Base-by-base conservation (phyloP, 768 basidiomycete species). In the Trametes meyenii region DNA sequence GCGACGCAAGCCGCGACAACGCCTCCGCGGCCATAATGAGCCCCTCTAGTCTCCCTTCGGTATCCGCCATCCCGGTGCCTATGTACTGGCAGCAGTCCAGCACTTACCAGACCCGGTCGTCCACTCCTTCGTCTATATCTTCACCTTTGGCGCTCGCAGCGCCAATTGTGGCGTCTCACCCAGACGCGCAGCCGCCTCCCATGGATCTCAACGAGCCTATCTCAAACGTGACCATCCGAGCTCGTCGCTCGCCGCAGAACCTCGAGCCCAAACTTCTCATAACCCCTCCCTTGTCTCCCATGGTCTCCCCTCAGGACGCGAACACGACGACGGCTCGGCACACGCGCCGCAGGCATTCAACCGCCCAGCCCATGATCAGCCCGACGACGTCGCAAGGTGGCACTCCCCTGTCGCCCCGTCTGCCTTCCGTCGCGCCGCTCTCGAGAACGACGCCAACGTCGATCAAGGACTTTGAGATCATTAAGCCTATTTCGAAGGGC, bases 401-500 rank as follows among this genome's bases (percentile, higher is more conserved):
- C 42, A 72, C 75, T 67, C 92, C 94, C 1, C 77, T 96, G 1
- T 98, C 97, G 17, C 97, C 97, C 35, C 85, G 96, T 24, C 85
- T 96, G 60, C 81, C 91, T 8, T 86, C 94, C 5, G 80, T 83
- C 7, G 88, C 87, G 1, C 92, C 94, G 0, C 75, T 91, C 40
- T 83, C 92, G 35, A 84, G 94, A 24, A 85, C 91, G 17, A 87
- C 86, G 12, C 86, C 92, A 1, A 90, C 96, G 3, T 96, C 96
- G 5, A 98, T 98, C 77, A 98, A 95, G 74, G 97, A 99, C 73
- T 99, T 99, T 69, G 96, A 98, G 70, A 88, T 99, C 71, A 96
- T 99, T 81, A 99, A 99, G 75, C 97, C 97, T 3, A 99, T 99
- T 73, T 94, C 92, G 74, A 98, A 98, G 72, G 97, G 97, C 55